A percentile compares a stretch with the other conserved stretches of the same genome.
These are phyloP conservation scores for Yarrowia phangngaensis DNA, from an alignment of 805 yeast species.

Conservation along the genomic window DNA sequence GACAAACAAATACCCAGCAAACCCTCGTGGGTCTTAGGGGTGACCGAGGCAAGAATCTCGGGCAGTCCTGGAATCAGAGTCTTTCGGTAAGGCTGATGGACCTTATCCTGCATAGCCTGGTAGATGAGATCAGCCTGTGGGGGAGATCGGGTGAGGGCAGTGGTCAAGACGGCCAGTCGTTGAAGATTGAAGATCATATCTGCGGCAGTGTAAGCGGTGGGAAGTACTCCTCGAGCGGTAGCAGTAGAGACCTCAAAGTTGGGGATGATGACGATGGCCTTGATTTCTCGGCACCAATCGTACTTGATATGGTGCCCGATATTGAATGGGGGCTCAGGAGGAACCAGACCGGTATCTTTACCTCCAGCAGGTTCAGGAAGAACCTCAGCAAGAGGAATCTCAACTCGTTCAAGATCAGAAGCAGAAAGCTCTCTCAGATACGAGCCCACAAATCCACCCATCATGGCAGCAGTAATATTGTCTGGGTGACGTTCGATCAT, in stretches of 20 bases:
- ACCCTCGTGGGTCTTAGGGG: constrained; percentile 79
- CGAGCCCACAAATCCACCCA: constrained; percentile 98
- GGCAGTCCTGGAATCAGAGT: constrained; percentile 86
- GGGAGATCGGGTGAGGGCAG: constrained; percentile 80
- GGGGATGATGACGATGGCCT: constrained; percentile 89
- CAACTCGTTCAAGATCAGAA: constrained; percentile 67
- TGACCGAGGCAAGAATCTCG: constrained; percentile 71
- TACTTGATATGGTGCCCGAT: constrained; percentile 88
- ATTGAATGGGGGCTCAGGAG: constrained; percentile 77
- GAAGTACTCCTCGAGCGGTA: constrained; percentile 83
- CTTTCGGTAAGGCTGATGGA: constrained; percentile 96
- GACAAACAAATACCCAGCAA: constrained; percentile 89
- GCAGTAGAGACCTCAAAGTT: constrained; percentile 94
- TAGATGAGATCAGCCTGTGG: constrained; percentile 81
- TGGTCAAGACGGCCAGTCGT: constrained; percentile 85
- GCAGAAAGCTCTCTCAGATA: constrained; percentile 76
- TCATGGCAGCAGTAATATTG: constrained; percentile 97
- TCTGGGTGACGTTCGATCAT: constrained; percentile 99
- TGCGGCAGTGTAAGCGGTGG: constrained; percentile 66
- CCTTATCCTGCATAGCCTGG: constrained; percentile 93
- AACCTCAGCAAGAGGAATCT: constrained; percentile 80
- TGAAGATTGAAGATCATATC: constrained; percentile 92
- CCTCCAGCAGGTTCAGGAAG: constrained; percentile 76
- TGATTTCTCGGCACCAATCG: constrained; percentile 73
- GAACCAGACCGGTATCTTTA: constrained; percentile 60